Base-by-base conservation (phyloP, 2,329 filamentous ascomycete species). In the Cladosporium sp. region DNA sequence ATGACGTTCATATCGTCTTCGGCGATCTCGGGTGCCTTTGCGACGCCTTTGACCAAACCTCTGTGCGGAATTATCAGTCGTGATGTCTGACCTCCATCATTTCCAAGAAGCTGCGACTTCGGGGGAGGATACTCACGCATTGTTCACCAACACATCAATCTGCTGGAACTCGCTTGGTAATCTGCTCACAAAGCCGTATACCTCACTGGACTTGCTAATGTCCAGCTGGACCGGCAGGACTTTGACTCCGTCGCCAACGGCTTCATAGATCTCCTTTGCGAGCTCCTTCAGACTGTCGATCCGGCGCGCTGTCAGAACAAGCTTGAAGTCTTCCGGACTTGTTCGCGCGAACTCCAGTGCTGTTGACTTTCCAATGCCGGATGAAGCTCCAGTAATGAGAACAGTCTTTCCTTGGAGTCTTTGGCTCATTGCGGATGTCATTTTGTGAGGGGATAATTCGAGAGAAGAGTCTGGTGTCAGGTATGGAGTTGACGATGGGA, bases 361-460 rank as follows among this genome's bases (percentile, higher is more conserved):
- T n/a, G 80, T 85, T 60, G 79, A 81, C 50, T 79, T 80, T 18
- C 93, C 93, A 69, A 98, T 97, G 55, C 93, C 93, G n/a, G 89
- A 94, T 2, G 87, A 93, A 22, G 93, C 93, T 49, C 93, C 93
- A 3, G 93, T 97, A 55, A 98, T 80, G 51, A 97, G 71, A 52
- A 97, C 77, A 4, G 90, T 97, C 75, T 97, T 97, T 79, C 90
- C 90, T 62, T 85, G 79, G 54, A 98, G 87, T 73, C 92, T 89
- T 69, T 88, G 85, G 55, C 78, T 78, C 72, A 86, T 83, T 63
- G 85, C 82, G 35, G 88, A 80, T 19, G 78, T 70, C 81, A 84
- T 85, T 51, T 69, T 78, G 61, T 75, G 59, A n/a, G 36, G 42
- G 8, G n/a, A 27, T 40, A 12, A 7, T 22, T 40, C 15, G 38